Base-by-base conservation (phyloP, 208 protist species). In the Herpetomonas tarakana region DNA sequence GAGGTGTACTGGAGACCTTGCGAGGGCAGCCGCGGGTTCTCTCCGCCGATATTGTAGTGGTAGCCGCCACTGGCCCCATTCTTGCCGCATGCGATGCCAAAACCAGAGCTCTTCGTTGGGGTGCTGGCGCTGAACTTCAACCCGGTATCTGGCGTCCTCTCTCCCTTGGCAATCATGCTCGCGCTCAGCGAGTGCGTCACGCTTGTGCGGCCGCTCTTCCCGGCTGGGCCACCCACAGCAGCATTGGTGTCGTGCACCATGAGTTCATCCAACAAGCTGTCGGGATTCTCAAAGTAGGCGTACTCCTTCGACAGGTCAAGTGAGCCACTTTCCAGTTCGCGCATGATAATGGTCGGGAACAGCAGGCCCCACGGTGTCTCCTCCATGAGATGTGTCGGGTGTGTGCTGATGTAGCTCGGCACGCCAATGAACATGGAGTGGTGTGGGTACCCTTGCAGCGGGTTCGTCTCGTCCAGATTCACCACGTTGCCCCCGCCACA, bases 391-490 rank as follows among this genome's bases (percentile, higher is more conserved):
- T 86, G 75, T 18, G 47, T 60, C 9, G 68, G 65, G 69, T 81
- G 61, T 28, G 68, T 78, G 50, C 69, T 72, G 31, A 81, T 60
- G 27, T 62, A 67, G 69, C 60, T 68, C 6, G 85, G 78, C 25
- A 92, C 74, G 26, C 67, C 72, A 22, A 92, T 74, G 50, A 87
- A 92, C 49, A 86, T 65, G 35, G 65, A 79, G 57, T 92, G 85
- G 46, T 71, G 68, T 26, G 77, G 78, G 59, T 86, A 86, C 24
- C 66, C 62, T 50, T 64, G 67, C 25, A 63, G 58, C 45, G 61
- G 47, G 2, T 60, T 25, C 11, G 11, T n/a, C n/a, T 22, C 58
- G 31, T 55, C 51, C 0, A 50, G 19, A 25, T 61, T 58, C 22
- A 49, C 39, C 11, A 49, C 64, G 14, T 65, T 52, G 29, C 21